These are phyloP conservation scores for Amyloporia xantha DNA, from an alignment of 768 basidiomycete genomes.

Conservation along the genomic window DNA sequence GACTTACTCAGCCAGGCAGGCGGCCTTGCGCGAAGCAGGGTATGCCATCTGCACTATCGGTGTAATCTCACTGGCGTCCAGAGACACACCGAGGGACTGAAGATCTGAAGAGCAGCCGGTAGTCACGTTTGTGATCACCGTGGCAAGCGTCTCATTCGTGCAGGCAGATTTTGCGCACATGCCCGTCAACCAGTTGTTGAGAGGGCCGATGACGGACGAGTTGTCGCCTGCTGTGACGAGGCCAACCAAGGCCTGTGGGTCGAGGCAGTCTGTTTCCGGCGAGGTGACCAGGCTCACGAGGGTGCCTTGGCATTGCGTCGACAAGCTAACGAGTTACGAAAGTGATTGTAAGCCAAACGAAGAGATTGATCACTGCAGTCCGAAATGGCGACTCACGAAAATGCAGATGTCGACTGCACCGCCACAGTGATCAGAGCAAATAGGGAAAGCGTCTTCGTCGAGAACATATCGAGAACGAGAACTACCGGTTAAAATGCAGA, in stretches of 20 bases:
- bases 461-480: slow-evolving; percentile 5
- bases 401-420: slow-evolving; percentile 15
- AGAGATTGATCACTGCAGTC: no score
- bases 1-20: slow-evolving; percentile 65
- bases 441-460: slow-evolving; percentile 8
- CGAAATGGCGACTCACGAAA: slow-evolving; percentile 11
- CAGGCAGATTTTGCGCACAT: slow-evolving; percentile 49
- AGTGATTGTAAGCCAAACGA: not conserved
- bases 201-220: slow-evolving; percentile 37
- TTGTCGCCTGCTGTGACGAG: slow-evolving; percentile 29
- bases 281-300: slow-evolving; percentile 36
- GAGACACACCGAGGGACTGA: slow-evolving; percentile 15
- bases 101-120: slow-evolving; percentile 42
- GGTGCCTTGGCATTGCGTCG: slow-evolving; percentile 41
- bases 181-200: slow-evolving; percentile 57
- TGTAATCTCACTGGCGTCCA: slow-evolving; percentile 14
- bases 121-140: slow-evolving; percentile 48
- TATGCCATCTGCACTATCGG: slow-evolving; percentile 45
- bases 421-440: slow-evolving; percentile 10
- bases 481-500: not conserved
- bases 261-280: slow-evolving; percentile 45
- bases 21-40: slow-evolving; percentile 46
- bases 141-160: slow-evolving; percentile 51
- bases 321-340: slow-evolving; percentile 29
- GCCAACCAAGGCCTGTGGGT: slow-evolving; percentile 37